Base-by-base conservation (phyloP, 768 basidiomycete genomes). In the Asterophora lycoperdoides region DNA sequence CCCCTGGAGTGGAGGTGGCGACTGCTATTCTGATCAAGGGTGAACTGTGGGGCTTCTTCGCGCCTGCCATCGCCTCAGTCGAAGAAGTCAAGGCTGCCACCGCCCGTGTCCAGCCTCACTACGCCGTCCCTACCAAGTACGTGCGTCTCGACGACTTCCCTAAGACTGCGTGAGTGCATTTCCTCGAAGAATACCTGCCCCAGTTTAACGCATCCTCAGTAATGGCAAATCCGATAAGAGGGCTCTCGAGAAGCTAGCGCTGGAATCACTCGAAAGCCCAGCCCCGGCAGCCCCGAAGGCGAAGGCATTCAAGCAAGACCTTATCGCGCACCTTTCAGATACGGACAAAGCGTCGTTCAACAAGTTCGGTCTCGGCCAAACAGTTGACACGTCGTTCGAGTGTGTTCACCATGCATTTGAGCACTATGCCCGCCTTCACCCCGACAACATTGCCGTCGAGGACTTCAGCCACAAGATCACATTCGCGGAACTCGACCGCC, bases 361-460 rank as follows among this genome's bases (percentile, higher is more conserved):
- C 47, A 66, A 68, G 48, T 77, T 71, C 50, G 76, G 78, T 35
- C 64, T 74, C 30, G 79, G 77, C 33, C 56, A 65, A 39, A 61
- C 59, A 8, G 59, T 64, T 30, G 19, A 58, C 37, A 55, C 66
- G n/a, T 70, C 77, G 8, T 80, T 78, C 62, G 61, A 64, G 48
- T 76, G 73, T 54, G 67, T 81, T 18, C 79, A 81, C 54, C 75
- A 79, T 46, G 80, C 80, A 10, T 80, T 83, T 59, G 72, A 72
- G 44, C 63, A 64, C 49, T 69, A 76, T 50, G 77, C 73, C 17
- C 57, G 56, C 30, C 47, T 51, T 9, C 62, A 68, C 35, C 75
- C 79, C 3, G 58, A 72, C 30, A 62, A 64, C 8, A 61, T 76
- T 35, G 80, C 80, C 17, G 76, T 77, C 13, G 74, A 79, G 58